Conservation (phyloP, 116 monocot species). For the Dioscorea cayenensis region DNA sequence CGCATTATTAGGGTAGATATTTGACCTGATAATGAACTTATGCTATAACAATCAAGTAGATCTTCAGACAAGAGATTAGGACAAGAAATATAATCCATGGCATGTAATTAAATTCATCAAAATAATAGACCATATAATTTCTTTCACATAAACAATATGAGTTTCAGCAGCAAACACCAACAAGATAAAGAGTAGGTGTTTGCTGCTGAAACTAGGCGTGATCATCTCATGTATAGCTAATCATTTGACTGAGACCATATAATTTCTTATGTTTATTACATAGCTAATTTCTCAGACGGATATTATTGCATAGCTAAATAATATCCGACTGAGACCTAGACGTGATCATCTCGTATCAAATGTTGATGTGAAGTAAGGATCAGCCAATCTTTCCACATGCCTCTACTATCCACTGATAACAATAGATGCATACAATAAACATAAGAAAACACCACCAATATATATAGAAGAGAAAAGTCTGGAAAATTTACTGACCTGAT, state of each 20-base stretch:
- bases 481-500: constrained; percentile 49
- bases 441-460: not conserved
- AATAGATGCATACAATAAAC: not conserved
- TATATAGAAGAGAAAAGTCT: not conserved
- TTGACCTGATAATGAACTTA: too few relatives aligned
- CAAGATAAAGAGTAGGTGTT: not conserved
- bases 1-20: too few relatives aligned
- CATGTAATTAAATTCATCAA: not conserved
- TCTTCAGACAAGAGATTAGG: too few relatives aligned
- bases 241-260: too few relatives aligned
- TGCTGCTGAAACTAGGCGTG: too few relatives aligned
- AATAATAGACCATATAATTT: not conserved
- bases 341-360: too few relatives aligned
- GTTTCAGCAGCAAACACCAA: not conserved
- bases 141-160: not conserved
- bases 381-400: not conserved
- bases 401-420: not conserved
- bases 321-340: not conserved
- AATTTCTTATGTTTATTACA: too few relatives aligned
- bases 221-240: too few relatives aligned
- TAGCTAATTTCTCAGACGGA: too few relatives aligned
- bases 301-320: not conserved
- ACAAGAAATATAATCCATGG: too few relatives aligned
- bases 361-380: too few relatives aligned
- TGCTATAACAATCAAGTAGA: too few relatives aligned